Evolutionary conservation across 768 basidiomycete genomes (phyloP), one percentile per base, ranked within the genome.

Genomic region (Pisolithus sp.): DNA sequence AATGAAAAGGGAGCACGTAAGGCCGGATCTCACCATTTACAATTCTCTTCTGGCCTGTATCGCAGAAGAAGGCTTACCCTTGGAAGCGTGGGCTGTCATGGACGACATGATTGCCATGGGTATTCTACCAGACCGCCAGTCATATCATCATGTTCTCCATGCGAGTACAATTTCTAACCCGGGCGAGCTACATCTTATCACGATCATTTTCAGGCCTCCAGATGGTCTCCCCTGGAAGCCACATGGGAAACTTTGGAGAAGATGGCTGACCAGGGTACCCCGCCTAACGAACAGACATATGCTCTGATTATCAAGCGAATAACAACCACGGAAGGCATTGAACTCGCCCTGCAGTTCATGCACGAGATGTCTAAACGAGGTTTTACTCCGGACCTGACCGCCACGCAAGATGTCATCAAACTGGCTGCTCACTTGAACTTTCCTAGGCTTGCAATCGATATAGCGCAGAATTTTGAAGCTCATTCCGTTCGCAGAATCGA

Each of bases 361-460:
- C 69, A 79, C n/a, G 70, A 78, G 43, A 82, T 89, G 81, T 75
- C 76, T 47, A 52, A 48, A 12, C 69, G 69, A 12, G 76, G 76
- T 2, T 59, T 90, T 2, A 64, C 74, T 1, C 81, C 83, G 0
- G 73, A 73, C 18, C 62, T 82, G 12, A 62, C 66, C 8, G 73
- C 79, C 4, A 75, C 76, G 0, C 76, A 82, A 53, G 68, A 63
- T 9, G 65, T 89, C 41, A 74, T 91, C 46, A 59, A 62, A 8
- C 62, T 81, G 24, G 81, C 82, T 3, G 78, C 85, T 5, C 62
- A 74, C 0, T 65, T 71, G 45, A 79, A 80, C 20, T 70, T 76
- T 51, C 76, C 88, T 1, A 76, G 81, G 46, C 73, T 93, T 23
- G 89, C 89, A 3, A 65, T 90, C 44, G 89, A 92, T 49, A 62